phyloP scores from a whole-genome alignment of 2,329 filamentous ascomycete genomes.

The Pestalotiopsis fici region DNA sequence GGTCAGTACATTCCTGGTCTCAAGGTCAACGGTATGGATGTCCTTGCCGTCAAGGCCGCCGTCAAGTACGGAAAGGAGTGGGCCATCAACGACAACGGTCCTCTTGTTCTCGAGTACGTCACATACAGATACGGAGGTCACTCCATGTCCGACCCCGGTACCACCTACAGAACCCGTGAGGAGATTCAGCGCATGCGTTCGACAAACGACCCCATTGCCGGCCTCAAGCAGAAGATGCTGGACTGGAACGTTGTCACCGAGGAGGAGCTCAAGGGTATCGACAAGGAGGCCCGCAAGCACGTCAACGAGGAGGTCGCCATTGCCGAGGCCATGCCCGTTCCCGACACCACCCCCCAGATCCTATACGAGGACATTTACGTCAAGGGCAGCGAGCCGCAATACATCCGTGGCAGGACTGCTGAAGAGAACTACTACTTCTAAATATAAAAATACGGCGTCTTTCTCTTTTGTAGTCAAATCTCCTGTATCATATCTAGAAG shows the following conservation, averaged over 20 bases:
- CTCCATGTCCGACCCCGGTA: conserved; percentile 99
- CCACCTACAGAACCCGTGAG: conserved; percentile 98
- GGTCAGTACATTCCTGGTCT: conserved; percentile 99
- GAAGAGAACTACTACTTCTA: conserved; percentile 96
- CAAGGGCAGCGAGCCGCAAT: conserved; percentile 81
- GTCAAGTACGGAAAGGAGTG: conserved; percentile 93
- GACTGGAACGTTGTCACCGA: conserved; percentile 92
- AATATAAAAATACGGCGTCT: conserved; percentile 30
- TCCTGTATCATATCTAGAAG: conserved; percentile 15
- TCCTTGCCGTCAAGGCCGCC: conserved; percentile 95
- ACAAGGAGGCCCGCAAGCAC: conserved; percentile 85
- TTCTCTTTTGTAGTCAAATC: conserved; percentile 7
- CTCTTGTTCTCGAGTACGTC: conserved; percentile 96
- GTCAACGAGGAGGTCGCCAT: conserved; percentile 89
- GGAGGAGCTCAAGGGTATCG: conserved; percentile 93
- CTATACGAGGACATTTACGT: conserved; percentile 98
- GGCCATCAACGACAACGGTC: conserved; percentile 80
- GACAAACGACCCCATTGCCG: conserved; percentile 97
- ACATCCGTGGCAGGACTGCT: conserved; percentile 81
- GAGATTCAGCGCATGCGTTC: conserved; percentile 99
- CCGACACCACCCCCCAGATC: conserved; percentile 78
- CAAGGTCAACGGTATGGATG: conserved; percentile 99
- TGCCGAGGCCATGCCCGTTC: conserved; percentile 84
- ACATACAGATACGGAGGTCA: conserved; percentile 99
- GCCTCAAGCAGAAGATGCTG: conserved; percentile 95